A percentile compares a stretch with the other conserved stretches of the same genome.
phyloP scores from a whole-genome alignment of 2,329 filamentous ascomycete genomes.

The Calonectria pseudoreteaudii region DNA sequence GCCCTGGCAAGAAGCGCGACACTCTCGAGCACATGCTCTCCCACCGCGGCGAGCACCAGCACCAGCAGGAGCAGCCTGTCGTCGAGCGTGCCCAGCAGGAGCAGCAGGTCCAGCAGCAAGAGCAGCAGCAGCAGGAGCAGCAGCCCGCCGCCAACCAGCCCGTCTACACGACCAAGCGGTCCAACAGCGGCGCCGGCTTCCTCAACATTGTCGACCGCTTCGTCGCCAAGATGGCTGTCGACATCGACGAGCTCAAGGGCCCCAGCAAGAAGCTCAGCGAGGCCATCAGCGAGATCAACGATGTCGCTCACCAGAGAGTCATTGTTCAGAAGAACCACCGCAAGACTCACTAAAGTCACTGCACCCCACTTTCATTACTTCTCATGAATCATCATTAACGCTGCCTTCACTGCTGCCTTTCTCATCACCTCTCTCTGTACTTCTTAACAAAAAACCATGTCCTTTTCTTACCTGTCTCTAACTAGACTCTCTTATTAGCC shows the following conservation, averaged over 20 bases:
- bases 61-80: neutral
- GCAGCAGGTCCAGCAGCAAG: neutral
- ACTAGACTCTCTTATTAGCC: neutral
- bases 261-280: neutral
- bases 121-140: neutral
- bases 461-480: neutral
- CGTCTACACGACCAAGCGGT: neutral
- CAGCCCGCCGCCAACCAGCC: neutral
- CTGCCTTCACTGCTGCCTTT: neutral
- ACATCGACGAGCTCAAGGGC: conserved; percentile 7
- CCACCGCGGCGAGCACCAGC: neutral
- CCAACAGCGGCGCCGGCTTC: neutral
- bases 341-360: neutral
- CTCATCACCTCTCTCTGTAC: neutral
- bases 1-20: neutral
- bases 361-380: neutral
- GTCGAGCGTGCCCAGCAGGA: no score
- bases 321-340: neutral
- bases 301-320: neutral
- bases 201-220: neutral
- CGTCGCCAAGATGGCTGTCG: neutral
- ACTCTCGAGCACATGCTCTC: neutral
- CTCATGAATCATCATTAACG: neutral
- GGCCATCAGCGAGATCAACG: neutral
- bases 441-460: neutral